Evolutionary conservation across 352 stramenopile genomes (phyloP).

Genomic region (Blastocystis sp.): DNA sequence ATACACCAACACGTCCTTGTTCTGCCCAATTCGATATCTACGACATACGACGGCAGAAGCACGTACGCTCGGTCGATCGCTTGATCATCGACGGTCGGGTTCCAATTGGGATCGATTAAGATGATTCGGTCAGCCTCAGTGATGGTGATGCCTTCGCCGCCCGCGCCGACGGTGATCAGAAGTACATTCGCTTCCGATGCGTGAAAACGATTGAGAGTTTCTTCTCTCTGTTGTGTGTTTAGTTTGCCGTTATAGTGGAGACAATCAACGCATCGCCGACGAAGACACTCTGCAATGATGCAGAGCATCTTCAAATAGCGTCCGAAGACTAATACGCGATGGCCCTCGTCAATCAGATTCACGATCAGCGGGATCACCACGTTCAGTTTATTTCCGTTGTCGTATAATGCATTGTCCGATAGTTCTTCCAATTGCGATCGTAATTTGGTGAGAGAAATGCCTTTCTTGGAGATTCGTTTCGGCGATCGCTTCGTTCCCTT

Average conservation of each 20-base stretch:
- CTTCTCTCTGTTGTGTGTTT: not conserved
- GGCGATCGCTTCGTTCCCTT: not conserved
- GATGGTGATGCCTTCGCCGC: constrained; percentile 39
- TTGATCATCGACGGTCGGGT: constrained; percentile 79
- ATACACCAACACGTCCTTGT: constrained; percentile 72
- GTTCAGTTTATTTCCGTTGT: constrained; percentile 1
- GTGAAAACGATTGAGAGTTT: not conserved
- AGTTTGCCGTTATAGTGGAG: not conserved
- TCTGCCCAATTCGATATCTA: constrained; percentile 71
- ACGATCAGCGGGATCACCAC: not conserved
- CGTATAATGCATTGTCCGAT: not conserved
- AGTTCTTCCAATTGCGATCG: not conserved
- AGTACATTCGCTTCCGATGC: not conserved
- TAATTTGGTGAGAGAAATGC: not conserved
- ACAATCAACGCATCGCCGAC: not conserved
- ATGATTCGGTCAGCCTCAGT: constrained; percentile 71
- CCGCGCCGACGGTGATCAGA: constrained; percentile 28
- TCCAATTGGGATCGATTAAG: constrained; percentile 81
- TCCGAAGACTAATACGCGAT: constrained; percentile 34
- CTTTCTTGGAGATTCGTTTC: not conserved
- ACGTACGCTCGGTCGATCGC: constrained; percentile 76
- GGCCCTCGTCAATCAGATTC: not conserved
- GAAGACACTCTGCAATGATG: constrained; percentile 21
- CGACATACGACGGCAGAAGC: not conserved
- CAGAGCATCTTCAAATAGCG: constrained; percentile 39